Base-by-base conservation (phyloP, 2,329 filamentous ascomycete genomes). In the Juglanconis juglandina region DNA sequence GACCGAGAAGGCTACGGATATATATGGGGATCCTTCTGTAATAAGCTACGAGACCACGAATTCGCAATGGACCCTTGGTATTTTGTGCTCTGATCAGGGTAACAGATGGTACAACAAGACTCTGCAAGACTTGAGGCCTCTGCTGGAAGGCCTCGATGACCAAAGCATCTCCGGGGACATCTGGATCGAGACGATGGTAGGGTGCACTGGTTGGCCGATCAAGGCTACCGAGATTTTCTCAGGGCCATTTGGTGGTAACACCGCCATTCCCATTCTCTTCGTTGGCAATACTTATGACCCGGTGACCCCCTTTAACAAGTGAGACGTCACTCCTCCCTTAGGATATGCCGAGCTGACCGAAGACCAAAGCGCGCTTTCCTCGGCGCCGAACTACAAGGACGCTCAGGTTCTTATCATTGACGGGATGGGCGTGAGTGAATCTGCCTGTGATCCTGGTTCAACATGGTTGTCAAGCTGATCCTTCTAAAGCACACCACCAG, bases 261-360 rank as follows among this genome's bases (percentile, higher is more conserved):
- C 63, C 7, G 52, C 59, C 39, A 61, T 41, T 14, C 63, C 63
- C 24, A 62, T 65, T 13, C 61, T 65, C 3, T 65, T 65, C 30
- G 61, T 65, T 33, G 55, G 57, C 47, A 65, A 65, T 30, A 65
- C 63, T 14, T 57, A 65, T 32, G 63, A 65, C 42, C 53, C 63
- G 1, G 61, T 65, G 2, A 65, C 63, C 1, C 58, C 63, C 17
- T 52, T 59, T 47, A 60, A 64, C 24, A 64, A 64, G 63, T 63
- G 35, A 61, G 59, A 17, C 48, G 7, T 8, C 11, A 37, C 10
- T n/a, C 17, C 32, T 34, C 42, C 46, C 13, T 7, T n/a, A 10
- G 4, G 39, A 42, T 11, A 4, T 50, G 7, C 14, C 7, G 30
- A 17, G 32, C 54, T 57, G 24, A 57, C 54, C 24, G 11, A 6